These are phyloP conservation scores for Stephanodiscus minutulus DNA, from an alignment of 108 stramenopile genomes.

Conservation along the genomic window DNA sequence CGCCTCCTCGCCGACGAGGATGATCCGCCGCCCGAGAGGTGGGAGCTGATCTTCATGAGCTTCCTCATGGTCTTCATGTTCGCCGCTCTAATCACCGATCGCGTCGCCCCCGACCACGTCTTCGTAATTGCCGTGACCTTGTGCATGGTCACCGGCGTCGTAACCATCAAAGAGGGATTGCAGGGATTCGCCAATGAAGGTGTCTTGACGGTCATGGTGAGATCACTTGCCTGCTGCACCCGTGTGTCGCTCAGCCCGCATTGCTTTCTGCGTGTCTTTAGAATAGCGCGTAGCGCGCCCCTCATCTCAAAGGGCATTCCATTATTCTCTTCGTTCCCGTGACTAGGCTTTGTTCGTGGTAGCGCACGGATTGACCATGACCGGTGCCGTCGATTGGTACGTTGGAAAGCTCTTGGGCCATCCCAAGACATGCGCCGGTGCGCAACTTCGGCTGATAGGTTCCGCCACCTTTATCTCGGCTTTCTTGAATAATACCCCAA, in stretches of 20 bases:
- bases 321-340: background rate
- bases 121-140: slow-evolving; percentile 64
- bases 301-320: background rate
- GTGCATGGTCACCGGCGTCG: slow-evolving; percentile 67
- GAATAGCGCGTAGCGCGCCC: too few species aligned
- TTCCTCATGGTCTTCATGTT: slow-evolving; percentile 64
- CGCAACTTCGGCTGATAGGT: slow-evolving; percentile 63
- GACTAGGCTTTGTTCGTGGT: slow-evolving; percentile 61
- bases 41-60: slow-evolving; percentile 60
- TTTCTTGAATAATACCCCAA: slow-evolving; percentile 84
- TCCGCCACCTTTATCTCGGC: slow-evolving; percentile 69
- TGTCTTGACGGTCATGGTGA: slow-evolving; percentile 67
- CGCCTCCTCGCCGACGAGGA: background rate
- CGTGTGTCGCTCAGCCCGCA: too few species aligned
- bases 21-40: slow-evolving; percentile 6
- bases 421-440: slow-evolving; percentile 57
- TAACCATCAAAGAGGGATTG: slow-evolving; percentile 62
- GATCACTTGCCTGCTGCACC: background rate
- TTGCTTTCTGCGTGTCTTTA: background rate
- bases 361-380: slow-evolving; percentile 72
- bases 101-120: slow-evolving; percentile 59
- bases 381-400: slow-evolving; percentile 82
- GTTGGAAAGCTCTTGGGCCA: slow-evolving; percentile 71
- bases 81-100: slow-evolving; percentile 60
- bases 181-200: slow-evolving; percentile 77